These are phyloP conservation scores for Vigna angularis DNA, from an alignment of 306 rosid species.

Conservation along the genomic window DNA sequence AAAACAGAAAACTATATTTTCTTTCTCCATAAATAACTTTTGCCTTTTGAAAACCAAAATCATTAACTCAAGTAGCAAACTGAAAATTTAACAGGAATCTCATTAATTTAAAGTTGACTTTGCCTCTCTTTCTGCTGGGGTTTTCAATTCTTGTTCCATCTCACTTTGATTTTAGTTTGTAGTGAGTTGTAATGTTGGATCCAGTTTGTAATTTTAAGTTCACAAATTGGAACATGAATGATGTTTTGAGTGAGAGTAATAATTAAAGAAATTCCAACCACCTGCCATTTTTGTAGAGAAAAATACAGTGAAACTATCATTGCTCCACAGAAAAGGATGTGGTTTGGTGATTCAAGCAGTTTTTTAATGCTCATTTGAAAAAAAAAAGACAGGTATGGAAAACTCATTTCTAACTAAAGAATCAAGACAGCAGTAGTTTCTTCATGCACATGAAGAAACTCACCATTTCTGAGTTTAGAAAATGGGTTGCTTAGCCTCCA, in stretches of 20 bases:
- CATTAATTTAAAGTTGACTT: constrained; percentile 16
- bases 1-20: neutral
- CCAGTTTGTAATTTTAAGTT: neutral
- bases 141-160: neutral
- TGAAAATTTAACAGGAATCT: constrained; percentile 16
- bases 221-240: no score
- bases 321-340: neutral
- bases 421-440: neutral
- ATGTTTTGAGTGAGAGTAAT: neutral
- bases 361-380: neutral
- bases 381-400: neutral
- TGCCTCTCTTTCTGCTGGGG: neutral
- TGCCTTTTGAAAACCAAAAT: constrained; percentile 1
- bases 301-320: constrained; percentile 25
- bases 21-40: neutral
- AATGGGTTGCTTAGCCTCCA: neutral
- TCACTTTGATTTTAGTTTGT: no score
- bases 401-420: neutral
- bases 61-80: constrained; percentile 12
- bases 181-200: neutral
- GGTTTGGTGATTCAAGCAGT: neutral
- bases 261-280: neutral
- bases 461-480: neutral
- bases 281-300: neutral
- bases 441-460: neutral